Evolutionary conservation across 2,329 filamentous ascomycete genomes (phyloP).

Genomic region (Zymoseptoria tritici): DNA sequence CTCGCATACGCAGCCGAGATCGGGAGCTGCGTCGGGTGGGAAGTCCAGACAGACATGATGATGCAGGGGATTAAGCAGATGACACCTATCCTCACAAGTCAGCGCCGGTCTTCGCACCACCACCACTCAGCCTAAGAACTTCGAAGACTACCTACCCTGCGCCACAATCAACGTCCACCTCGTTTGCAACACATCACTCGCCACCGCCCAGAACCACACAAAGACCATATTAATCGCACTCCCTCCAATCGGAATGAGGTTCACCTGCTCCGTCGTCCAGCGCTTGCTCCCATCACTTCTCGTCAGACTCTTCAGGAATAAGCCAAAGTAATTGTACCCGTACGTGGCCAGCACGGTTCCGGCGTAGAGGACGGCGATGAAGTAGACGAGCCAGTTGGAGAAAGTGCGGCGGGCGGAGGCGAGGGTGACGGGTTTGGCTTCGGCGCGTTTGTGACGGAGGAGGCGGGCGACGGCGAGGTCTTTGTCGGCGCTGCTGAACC

Average conservation of each 20-base stretch:
- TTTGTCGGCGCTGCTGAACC: slow-evolving; percentile 39
- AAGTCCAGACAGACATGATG: slow-evolving; percentile 49
- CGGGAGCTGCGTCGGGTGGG: slow-evolving; percentile 36
- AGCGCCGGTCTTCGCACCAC: no score
- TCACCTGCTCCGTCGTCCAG: slow-evolving; percentile 41
- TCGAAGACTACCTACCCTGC: slow-evolving; percentile 29
- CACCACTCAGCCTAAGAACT: no score
- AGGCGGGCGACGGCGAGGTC: slow-evolving; percentile 39
- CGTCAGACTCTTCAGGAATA: slow-evolving; percentile 37
- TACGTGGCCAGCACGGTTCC: slow-evolving; percentile 41
- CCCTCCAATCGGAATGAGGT: slow-evolving; percentile 44
- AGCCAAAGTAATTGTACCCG: slow-evolving; percentile 41
- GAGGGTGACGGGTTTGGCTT: slow-evolving; percentile 42
- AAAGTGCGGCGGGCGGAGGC: slow-evolving; percentile 39
- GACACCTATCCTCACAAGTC: slow-evolving; percentile 8
- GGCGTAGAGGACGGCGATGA: slow-evolving; percentile 38
- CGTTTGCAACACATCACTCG: slow-evolving; percentile 45
- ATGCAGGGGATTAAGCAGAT: slow-evolving; percentile 44
- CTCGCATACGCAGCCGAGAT: slow-evolving; percentile 44
- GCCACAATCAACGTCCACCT: slow-evolving; percentile 45
- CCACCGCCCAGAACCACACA: slow-evolving; percentile 49
- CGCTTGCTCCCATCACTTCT: slow-evolving; percentile 36
- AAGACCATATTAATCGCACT: slow-evolving; percentile 36
- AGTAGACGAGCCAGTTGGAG: slow-evolving; percentile 39
- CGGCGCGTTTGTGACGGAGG: slow-evolving; percentile 38